phyloP scores from a whole-genome alignment of 768 basidiomycete species.

The Boletus speciosus region DNA sequence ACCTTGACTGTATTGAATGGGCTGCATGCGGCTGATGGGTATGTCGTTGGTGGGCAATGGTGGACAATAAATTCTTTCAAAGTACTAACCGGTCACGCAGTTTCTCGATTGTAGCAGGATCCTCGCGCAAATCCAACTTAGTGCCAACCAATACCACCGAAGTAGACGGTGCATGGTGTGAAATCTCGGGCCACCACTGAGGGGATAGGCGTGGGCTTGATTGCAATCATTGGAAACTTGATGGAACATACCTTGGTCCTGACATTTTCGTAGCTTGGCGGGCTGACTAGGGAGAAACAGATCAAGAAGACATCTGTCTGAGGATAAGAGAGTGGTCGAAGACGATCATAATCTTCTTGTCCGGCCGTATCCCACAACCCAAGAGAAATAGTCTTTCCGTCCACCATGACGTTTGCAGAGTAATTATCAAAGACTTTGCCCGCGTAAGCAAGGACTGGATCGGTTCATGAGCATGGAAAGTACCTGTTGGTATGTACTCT shows the following conservation, averaged over 20 bases:
- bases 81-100: slow-evolving; percentile 75
- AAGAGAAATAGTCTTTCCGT: slow-evolving; percentile 96
- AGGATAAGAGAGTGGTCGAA: slow-evolving; percentile 96
- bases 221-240: neutral
- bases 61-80: slow-evolving; percentile 3
- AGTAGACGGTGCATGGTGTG: slow-evolving; percentile 93
- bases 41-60: slow-evolving; percentile 5
- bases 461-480: slow-evolving; percentile 14
- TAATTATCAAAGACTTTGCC: slow-evolving; percentile 94
- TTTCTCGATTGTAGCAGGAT: slow-evolving; percentile 88
- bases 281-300: slow-evolving; percentile 97
- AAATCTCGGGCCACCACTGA: slow-evolving; percentile 96
- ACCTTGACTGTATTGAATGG: slow-evolving; percentile 90
- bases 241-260: slow-evolving; percentile 77
- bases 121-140: slow-evolving; percentile 96
- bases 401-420: slow-evolving; percentile 97
- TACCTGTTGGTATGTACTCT: slow-evolving; percentile 95
- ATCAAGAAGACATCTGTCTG: slow-evolving; percentile 99
- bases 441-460: slow-evolving; percentile 8
- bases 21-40: slow-evolving; percentile 76
- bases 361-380: slow-evolving; percentile 99
- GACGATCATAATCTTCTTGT: slow-evolving; percentile 98
- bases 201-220: slow-evolving; percentile 8
- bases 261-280: slow-evolving; percentile 98
- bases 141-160: slow-evolving; percentile 94